Evolutionary conservation across 1,284 basidiomycete genomes (phyloP), one percentile per base, ranked within the genome.

Genomic region (Schizopora paradoxa): DNA sequence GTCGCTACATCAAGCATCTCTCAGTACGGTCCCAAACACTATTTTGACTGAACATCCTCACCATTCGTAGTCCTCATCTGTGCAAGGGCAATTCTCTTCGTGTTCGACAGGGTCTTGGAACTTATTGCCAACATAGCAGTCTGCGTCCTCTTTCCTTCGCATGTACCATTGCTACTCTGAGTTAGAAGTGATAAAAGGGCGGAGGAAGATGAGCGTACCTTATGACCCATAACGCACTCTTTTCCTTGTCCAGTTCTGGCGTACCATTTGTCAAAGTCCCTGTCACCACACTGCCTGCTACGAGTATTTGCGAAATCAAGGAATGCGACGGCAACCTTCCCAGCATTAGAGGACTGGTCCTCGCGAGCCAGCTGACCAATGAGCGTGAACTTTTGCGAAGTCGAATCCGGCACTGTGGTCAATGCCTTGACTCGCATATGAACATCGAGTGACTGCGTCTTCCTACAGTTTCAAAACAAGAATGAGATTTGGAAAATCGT

Each of bases 141-240:
- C 71, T 1, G 85, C 89, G 51, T 88, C 77, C 0, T 79, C 62
- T 67, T 92, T 97, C 59, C 94, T 77, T 21, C 95, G 80, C 49
- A 67, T 74, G 63, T 96, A 99, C 83, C 87, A 97, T 85, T 98
- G 95, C 86, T n/a, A n/a, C n/a, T n/a, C n/a, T 91, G 49, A 23
- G 54, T 10, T 45, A 26, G 28, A 13, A 34, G 36, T 18, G 32
- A 41, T 31, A 14, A 33, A 35, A 45, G 29, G 41, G 35, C 22
- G 29, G 14, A 21, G 42, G 4, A 18, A 11, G 31, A n/a, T 26
- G 6, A 26, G n/a, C 73, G 33, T 51, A 86, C 89, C 76, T 88
- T 93, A 62, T 91, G 91, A 2, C 95, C 95, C 91, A 99, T 94
- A 19, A 99, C 66, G 65, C 95, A 99, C 56, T 91, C 79, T n/a